Evolutionary conservation across 2,329 filamentous ascomycete genomes (phyloP).

Genomic region (Gyromitra esculenta): DNA sequence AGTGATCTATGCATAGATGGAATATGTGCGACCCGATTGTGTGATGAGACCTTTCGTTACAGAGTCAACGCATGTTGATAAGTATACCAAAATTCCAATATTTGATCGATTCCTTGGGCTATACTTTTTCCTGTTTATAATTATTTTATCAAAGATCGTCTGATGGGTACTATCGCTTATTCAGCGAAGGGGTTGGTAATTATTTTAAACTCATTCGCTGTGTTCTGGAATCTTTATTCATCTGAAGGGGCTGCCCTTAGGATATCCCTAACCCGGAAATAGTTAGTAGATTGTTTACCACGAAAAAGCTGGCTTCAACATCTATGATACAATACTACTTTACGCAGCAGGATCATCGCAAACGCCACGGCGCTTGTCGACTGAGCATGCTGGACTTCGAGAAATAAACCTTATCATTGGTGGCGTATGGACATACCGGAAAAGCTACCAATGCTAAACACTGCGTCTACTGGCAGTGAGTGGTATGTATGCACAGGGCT

Average conservation of each 20-base stretch:
- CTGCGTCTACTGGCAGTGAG: not conserved
- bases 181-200: conserved; percentile 2
- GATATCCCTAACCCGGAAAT: conserved; percentile 1
- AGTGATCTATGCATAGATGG: too few relatives aligned
- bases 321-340: conserved; percentile 5
- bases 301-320: not conserved
- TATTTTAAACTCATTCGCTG: not conserved
- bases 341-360: not conserved
- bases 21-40: conserved; percentile 10
- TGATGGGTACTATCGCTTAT: not conserved
- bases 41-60: not conserved
- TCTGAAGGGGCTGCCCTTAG: conserved; percentile 3
- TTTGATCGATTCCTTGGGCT: conserved; percentile 5
- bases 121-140: conserved; percentile 6
- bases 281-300: not conserved
- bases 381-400: conserved; percentile 4
- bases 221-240: not conserved
- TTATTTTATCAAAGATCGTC: not conserved
- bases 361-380: conserved; percentile 11
- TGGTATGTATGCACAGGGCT: conserved; percentile 1
- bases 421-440: conserved; percentile 20
- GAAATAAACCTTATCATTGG: conserved; percentile 39
- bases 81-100: not conserved
- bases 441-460: not conserved
- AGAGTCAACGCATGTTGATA: not conserved